These are phyloP conservation scores for Naganishia kalamii DNA, from an alignment of 768 basidiomycete genomes.

Conservation along the genomic window DNA sequence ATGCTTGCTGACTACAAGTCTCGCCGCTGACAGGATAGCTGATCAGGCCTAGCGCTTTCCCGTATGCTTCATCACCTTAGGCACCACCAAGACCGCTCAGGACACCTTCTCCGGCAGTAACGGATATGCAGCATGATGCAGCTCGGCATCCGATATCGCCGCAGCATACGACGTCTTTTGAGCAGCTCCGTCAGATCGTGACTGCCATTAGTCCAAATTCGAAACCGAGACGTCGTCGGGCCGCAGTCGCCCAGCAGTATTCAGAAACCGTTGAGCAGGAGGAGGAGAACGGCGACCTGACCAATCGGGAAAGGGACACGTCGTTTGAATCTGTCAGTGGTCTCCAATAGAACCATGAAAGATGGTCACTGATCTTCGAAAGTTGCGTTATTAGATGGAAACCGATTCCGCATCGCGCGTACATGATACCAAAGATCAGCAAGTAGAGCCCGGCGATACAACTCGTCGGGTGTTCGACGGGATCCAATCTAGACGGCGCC, in stretches of 20 bases:
- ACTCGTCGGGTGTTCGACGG: no score
- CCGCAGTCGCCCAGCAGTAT: not conserved
- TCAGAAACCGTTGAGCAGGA: not conserved
- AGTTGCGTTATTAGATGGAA: no score
- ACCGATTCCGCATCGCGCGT: no score
- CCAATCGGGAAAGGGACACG: not conserved
- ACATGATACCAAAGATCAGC: no score
- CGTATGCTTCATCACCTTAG: not conserved
- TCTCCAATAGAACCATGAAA: no score
- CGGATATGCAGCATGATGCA: not conserved
- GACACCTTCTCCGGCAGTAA: not conserved
- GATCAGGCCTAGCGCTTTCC: not conserved
- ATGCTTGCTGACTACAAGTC: no score
- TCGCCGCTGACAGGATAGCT: not conserved
- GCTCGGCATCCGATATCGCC: not conserved
- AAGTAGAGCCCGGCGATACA: no score
- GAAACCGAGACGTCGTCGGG: not conserved
- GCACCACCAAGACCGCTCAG: not conserved
- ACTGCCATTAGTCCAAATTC: slow-evolving; percentile 4
- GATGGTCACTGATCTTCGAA: no score
- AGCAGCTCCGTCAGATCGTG: not conserved
- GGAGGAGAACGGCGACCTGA: no score
- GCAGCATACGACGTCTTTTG: not conserved
- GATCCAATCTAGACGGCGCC: no score
- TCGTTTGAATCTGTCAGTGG: no score